Conservation (phyloP, 1,284 basidiomycete species). For the Leccinum subspadiceum region DNA sequence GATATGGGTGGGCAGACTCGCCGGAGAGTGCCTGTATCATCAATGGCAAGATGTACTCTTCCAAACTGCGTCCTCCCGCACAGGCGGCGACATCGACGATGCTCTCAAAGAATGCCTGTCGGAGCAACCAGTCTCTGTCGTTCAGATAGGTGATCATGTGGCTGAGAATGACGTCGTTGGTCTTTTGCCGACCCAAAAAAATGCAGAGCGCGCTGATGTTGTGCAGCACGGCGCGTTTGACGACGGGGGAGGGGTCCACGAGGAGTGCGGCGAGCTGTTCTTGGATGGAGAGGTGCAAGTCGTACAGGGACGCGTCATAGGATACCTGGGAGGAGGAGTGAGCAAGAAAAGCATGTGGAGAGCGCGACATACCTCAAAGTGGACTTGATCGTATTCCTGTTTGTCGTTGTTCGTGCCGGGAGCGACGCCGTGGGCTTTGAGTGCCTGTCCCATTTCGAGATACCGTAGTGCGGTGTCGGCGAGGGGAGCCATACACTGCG, state of each 20-base stretch:
- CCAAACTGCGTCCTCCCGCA: slow-evolving; percentile 82
- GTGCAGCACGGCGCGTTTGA: slow-evolving; percentile 74
- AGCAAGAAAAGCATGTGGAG: slow-evolving; percentile 27
- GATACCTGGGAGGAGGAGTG: slow-evolving; percentile 56
- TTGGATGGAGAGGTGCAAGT: slow-evolving; percentile 84
- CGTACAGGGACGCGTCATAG: slow-evolving; percentile 83
- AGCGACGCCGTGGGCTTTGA: slow-evolving; percentile 74
- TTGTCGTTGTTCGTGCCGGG: slow-evolving; percentile 44
- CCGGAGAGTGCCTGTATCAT: slow-evolving; percentile 93
- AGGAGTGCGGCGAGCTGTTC: slow-evolving; percentile 82
- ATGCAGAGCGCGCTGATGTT: slow-evolving; percentile 88
- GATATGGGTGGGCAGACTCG: slow-evolving; percentile 34
- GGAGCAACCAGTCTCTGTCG: slow-evolving; percentile 89
- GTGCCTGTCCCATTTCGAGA: slow-evolving; percentile 68
- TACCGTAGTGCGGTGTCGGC: slow-evolving; percentile 82
- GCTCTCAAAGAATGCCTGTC: slow-evolving; percentile 92
- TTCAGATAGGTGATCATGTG: slow-evolving; percentile 99
- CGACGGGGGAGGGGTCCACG: slow-evolving; percentile 73
- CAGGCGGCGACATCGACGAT: slow-evolving; percentile 94
- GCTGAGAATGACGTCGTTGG: slow-evolving; percentile 92
- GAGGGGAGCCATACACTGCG: slow-evolving; percentile 81
- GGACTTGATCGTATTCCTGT: slow-evolving; percentile 67
- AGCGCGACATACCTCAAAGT: slow-evolving; percentile 58
- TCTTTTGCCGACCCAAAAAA: slow-evolving; percentile 89
- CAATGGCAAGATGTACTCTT: slow-evolving; percentile 88